Evolutionary conservation across 177 flowering plant genomes (phyloP).

Genomic region (Vitis hybrid): DNA sequence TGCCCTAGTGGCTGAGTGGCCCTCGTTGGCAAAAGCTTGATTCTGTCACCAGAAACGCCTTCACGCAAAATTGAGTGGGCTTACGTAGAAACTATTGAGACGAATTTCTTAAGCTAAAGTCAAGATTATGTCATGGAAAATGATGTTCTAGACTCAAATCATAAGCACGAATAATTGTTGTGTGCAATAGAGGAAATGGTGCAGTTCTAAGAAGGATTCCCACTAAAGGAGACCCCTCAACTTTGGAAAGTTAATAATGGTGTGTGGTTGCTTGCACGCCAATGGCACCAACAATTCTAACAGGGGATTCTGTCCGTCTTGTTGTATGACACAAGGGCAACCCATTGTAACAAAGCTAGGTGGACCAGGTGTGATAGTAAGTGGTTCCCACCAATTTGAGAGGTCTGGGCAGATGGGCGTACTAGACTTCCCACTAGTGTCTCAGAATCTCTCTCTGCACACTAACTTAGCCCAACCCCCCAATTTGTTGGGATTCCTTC

Average conservation of each 20-base stretch:
- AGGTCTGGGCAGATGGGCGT: constrained; percentile 14
- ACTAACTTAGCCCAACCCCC: not conserved
- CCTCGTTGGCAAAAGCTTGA: constrained; percentile 14
- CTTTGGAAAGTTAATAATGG: constrained; percentile 6
- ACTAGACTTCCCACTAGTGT: constrained; percentile 13
- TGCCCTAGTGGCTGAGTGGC: constrained; percentile 13
- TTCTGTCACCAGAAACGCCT: constrained; percentile 12
- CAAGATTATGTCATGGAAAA: not conserved
- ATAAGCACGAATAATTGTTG: too few species aligned
- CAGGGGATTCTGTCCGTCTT: constrained; percentile 5
- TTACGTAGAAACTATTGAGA: constrained; percentile 9
- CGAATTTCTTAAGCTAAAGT: too few species aligned
- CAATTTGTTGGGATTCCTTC: constrained; percentile 20
- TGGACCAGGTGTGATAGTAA: not conserved
- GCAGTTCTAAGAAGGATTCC: constrained; percentile 5
- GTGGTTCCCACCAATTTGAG: not conserved
- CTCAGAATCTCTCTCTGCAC: not conserved
- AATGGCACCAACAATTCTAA: not conserved
- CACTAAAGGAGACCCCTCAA: constrained; percentile 2
- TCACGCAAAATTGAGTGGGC: constrained; percentile 9
- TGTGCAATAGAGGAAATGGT: not conserved
- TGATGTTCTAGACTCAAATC: not conserved
- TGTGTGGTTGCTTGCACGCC: not conserved
- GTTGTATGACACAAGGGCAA: constrained; percentile 1
- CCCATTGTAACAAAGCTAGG: not conserved